Evolutionary conservation across 768 basidiomycete species (phyloP), one percentile per base, ranked within the genome.

Genomic region (Mycena haematopus): DNA sequence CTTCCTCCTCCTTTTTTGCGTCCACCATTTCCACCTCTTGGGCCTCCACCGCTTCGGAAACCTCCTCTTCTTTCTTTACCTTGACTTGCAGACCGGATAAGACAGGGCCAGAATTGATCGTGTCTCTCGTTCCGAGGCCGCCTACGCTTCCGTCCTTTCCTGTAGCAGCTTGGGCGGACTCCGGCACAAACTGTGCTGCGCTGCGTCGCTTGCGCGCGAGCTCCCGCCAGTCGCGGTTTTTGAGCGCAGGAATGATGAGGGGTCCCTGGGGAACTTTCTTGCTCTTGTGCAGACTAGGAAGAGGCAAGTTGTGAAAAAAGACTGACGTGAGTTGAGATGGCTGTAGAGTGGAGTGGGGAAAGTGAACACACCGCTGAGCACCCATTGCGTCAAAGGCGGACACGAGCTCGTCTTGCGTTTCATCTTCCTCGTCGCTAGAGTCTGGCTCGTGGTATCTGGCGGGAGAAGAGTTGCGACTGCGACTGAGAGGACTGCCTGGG

Each of bases 161-260:
- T 2, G 84, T 85, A 24, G 77, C 63, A 17, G 80, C 84, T 42
- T 77, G 77, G 2, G 83, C 85, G 33, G 86, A 83, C 2, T 84
- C 81, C 1, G 94, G 94, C 10, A 93, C 79, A 69, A 85, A 95
- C 45, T 84, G 81, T 14, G 76, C 74, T 10, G 72, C 79, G 27
- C 74, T 77, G 46, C 81, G 86, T 70, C 91, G 81, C 72, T 86
- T 88, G 44, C 90, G 82, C 17, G 92, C 92, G 9, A 86, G 76
- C 54, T 87, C 90, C 44, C 93, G 80, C 96, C 96, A 99, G 72
- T 99, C 96, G 27, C 87, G 84, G 70, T 98, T 96, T 69, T 93
- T 80, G 47, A 93, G 79, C 1, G 93, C 80, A 17, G 96, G 89
- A 47, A 99, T 99, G 38, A 97, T 87, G 10, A 97, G 82, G 0